phyloP scores from a whole-genome alignment of 2,329 filamentous ascomycete species.

The Colletotrichum australisinense region DNA sequence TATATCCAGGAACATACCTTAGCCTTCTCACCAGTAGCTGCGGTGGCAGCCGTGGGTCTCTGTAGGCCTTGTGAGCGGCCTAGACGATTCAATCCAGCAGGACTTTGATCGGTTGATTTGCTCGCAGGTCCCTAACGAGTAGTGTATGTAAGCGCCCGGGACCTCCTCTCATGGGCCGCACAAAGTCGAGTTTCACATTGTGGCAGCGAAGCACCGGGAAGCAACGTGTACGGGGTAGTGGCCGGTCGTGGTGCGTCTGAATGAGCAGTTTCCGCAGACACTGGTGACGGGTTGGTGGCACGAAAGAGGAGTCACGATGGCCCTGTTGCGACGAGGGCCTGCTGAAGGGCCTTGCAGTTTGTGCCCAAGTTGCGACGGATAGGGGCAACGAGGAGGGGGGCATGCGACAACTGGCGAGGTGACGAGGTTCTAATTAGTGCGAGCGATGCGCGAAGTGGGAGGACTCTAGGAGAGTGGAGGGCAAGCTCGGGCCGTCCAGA shows the following conservation, averaged over 20 bases:
- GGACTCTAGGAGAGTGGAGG: neutral
- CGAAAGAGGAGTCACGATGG: slow-evolving; percentile 11
- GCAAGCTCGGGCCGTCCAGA: slow-evolving; percentile 15
- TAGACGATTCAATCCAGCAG: slow-evolving; percentile 5
- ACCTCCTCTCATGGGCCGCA: neutral
- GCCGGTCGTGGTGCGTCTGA: neutral
- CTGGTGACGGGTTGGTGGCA: slow-evolving; percentile 23
- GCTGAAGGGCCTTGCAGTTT: neutral
- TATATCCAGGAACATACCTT: too few species aligned
- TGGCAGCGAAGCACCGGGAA: slow-evolving; percentile 16
- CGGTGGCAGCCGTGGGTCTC: neutral
- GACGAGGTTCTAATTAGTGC: neutral
- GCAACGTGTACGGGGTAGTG: neutral
- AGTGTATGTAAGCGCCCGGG: neutral
- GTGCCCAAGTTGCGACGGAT: neutral
- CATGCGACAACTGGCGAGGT: neutral
- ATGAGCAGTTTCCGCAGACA: slow-evolving; percentile 9
- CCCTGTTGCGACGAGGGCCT: slow-evolving; percentile 29
- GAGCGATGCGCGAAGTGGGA: neutral
- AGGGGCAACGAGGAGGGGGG: neutral
- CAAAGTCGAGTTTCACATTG: slow-evolving; percentile 15
- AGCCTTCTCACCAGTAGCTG: neutral
- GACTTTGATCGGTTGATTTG: slow-evolving; percentile 14
- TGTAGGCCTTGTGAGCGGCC: neutral
- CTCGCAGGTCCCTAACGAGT: neutral